A percentile compares a stretch with the other conserved stretches of the same genome.
phyloP scores from a whole-genome alignment of 2,329 filamentous ascomycete species.

The Sarocladiaceae sp. region DNA sequence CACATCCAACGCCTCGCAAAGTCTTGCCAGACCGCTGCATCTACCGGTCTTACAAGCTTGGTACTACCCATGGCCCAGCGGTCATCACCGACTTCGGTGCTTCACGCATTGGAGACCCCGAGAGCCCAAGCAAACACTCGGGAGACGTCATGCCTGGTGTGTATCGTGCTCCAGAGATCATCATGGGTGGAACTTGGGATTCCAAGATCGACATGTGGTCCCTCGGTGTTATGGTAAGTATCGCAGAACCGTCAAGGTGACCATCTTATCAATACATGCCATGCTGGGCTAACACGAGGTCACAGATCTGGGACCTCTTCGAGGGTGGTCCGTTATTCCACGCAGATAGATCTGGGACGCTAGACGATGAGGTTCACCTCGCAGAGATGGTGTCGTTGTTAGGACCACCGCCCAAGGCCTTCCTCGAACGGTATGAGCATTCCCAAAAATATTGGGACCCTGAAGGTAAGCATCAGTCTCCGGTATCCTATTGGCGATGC shows the following conservation, averaged over 20 bases:
- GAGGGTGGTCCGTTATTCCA: slow-evolving; percentile 22
- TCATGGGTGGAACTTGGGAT: slow-evolving; percentile 25
- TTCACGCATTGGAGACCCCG: slow-evolving; percentile 17
- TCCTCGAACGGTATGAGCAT: slow-evolving; percentile 23
- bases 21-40: slow-evolving; percentile 19
- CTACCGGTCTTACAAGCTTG: slow-evolving; percentile 20
- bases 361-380: slow-evolving; percentile 22
- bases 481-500: not conserved
- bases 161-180: slow-evolving; percentile 27
- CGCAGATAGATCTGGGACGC: slow-evolving; percentile 12
- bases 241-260: no score
- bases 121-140: slow-evolving; percentile 11
- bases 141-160: slow-evolving; percentile 24
- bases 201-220: slow-evolving; percentile 29
- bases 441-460: slow-evolving; percentile 17
- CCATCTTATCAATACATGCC: no score
- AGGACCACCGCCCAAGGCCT: slow-evolving; percentile 25
- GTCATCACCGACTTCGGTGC: slow-evolving; percentile 25
- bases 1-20: slow-evolving; percentile 18
- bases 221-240: slow-evolving; percentile 23
- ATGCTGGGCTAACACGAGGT: no score
- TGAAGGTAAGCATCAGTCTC: slow-evolving; percentile 13
- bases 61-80: slow-evolving; percentile 15
- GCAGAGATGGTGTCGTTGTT: slow-evolving; percentile 30
- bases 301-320: slow-evolving; percentile 25